A percentile compares a stretch with the other conserved stretches of the same genome.
Evolutionary conservation across 2,329 filamentous ascomycete genomes (phyloP).

Genomic region (Paraphaeosphaeria minitans): DNA sequence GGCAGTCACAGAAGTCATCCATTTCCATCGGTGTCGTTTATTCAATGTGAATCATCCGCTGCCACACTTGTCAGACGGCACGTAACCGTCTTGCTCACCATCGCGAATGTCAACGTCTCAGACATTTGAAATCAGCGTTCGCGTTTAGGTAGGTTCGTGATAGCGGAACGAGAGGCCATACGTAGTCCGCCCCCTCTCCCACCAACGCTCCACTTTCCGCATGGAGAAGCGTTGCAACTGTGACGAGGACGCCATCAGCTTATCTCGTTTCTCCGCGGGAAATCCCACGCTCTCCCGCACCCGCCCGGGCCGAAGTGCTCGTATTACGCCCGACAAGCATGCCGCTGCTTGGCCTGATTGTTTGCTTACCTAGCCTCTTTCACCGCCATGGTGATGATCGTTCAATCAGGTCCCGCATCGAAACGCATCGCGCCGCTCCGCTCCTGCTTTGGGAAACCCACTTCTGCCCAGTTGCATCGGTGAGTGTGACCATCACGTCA

Average conservation of each 20-base stretch:
- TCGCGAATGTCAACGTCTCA: background rate
- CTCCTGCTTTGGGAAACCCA: constrained; percentile 17
- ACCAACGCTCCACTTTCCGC: background rate
- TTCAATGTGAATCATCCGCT: background rate
- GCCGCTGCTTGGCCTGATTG: background rate
- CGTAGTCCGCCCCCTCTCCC: constrained; percentile 6
- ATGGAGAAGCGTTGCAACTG: background rate
- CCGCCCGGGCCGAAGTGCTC: background rate
- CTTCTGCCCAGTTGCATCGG: background rate
- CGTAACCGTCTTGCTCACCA: background rate
- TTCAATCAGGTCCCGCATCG: background rate
- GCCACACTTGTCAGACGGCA: background rate
- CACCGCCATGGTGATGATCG: background rate
- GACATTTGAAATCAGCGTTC: background rate
- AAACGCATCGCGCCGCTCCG: constrained; percentile 22
- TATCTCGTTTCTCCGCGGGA: background rate
- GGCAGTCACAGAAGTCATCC: constrained; percentile 12
- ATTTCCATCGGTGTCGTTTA: background rate
- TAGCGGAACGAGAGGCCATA: background rate
- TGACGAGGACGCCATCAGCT: constrained; percentile 3
- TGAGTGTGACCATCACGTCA: constrained; percentile 6
- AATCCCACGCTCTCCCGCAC: background rate
- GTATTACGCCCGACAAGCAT: constrained; percentile 1
- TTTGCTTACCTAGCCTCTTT: background rate
- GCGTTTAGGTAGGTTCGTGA: no score